A percentile compares a stretch with the other conserved stretches of the same genome.
phyloP scores from a whole-genome alignment of 495 filamentous ascomycete species.

The Neurospora sp. region DNA sequence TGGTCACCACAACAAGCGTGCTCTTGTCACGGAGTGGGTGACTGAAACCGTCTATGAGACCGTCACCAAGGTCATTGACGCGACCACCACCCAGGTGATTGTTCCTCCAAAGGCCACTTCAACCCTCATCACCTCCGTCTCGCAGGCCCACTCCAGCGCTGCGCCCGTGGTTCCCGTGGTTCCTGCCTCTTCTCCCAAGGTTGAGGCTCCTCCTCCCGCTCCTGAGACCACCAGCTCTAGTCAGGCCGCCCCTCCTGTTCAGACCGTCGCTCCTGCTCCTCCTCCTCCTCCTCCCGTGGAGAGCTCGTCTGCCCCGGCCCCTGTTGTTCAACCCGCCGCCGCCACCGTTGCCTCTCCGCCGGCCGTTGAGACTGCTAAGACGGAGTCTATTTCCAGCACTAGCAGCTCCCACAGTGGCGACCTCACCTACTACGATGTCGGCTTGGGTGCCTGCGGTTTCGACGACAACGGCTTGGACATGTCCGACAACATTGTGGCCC shows the following conservation, averaged over 20 bases:
- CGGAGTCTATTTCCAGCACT: constrained; percentile 1
- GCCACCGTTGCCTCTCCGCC: constrained; percentile 6
- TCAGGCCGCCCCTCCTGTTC: not conserved
- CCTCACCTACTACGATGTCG: constrained; percentile 37
- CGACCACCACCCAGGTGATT: constrained; percentile 30
- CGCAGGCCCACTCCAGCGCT: constrained; percentile 4
- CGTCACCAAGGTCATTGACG: constrained; percentile 37
- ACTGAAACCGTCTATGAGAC: constrained; percentile 38
- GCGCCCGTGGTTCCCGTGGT: not conserved
- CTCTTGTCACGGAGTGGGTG: constrained; percentile 37
- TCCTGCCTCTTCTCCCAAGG: constrained; percentile 7
- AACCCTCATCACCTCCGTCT: constrained; percentile 11
- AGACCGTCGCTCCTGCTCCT: not conserved
- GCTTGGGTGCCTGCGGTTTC: constrained; percentile 36
- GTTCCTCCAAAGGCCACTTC: constrained; percentile 12
- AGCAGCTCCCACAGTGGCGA: constrained; percentile 23
- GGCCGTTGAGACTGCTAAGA: constrained; percentile 6
- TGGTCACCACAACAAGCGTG: constrained; percentile 27
- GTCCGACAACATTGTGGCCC: constrained; percentile 34
- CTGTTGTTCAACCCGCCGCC: constrained; percentile 3
- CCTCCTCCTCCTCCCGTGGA: constrained; percentile 2
- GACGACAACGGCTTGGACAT: constrained; percentile 30
- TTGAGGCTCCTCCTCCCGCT: constrained; percentile 9
- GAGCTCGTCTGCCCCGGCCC: not conserved
- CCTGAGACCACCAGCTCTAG: constrained; percentile 5